Percentiles rank a stretch among this genome's conserved stretches.
Conservation (phyloP, 2,329 filamentous ascomycete species). For the Phialocephala sp. region DNA sequence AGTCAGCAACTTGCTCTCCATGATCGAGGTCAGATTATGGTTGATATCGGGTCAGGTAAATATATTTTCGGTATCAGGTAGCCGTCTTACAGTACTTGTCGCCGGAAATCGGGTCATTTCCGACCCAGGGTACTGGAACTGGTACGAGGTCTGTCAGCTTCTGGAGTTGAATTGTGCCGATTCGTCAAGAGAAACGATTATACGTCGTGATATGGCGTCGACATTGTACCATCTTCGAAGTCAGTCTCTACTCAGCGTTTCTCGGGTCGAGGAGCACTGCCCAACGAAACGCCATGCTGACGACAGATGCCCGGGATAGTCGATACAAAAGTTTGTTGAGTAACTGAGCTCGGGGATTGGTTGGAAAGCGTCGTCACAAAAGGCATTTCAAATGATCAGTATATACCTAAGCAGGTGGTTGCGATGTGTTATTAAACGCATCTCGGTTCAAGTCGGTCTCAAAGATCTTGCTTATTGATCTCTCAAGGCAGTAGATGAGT, state of each 20-base stretch:
- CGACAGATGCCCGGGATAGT: neutral
- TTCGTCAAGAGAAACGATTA: neutral
- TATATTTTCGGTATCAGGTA: neutral
- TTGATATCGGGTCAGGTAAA: neutral
- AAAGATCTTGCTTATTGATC: no score
- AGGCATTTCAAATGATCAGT: neutral
- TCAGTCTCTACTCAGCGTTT: slow-evolving; percentile 6
- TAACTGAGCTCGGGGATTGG: neutral
- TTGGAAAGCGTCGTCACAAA: neutral
- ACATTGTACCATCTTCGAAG: neutral
- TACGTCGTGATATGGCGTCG: neutral
- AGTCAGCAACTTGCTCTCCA: neutral
- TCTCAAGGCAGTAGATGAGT: neutral
- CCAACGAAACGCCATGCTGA: neutral
- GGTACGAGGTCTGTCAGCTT: neutral
- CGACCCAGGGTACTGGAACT: neutral
- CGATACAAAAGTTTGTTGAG: neutral
- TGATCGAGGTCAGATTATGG: neutral
- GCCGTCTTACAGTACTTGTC: neutral
- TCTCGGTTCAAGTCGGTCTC: no score
- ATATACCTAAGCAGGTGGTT: neutral
- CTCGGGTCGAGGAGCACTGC: neutral
- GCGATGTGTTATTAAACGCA: no score
- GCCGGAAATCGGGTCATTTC: neutral
- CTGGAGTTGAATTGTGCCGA: slow-evolving; percentile 1